phyloP scores from a whole-genome alignment of 2,329 filamentous ascomycete genomes.

The Clonostachys rosea region DNA sequence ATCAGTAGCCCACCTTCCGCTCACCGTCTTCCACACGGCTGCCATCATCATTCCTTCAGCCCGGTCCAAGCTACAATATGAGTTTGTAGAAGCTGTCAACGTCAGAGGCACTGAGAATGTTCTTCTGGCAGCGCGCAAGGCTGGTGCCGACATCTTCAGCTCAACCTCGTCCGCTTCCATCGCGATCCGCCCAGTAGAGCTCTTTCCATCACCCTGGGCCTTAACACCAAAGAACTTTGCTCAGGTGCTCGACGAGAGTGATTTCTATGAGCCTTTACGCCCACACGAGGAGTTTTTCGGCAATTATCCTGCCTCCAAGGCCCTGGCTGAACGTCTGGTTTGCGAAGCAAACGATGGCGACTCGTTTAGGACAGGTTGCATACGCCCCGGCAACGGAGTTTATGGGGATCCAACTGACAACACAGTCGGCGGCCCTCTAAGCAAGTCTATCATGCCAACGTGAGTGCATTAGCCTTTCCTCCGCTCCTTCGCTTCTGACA shows the following conservation, averaged over 20 bases:
- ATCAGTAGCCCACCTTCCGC: conserved; percentile 31
- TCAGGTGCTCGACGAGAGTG: conserved; percentile 40
- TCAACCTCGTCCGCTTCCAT: conserved; percentile 45
- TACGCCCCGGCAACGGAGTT: conserved; percentile 48
- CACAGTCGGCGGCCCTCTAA: no score
- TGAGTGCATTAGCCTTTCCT: no score
- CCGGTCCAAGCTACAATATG: conserved; percentile 36
- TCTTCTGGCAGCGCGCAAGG: conserved; percentile 35
- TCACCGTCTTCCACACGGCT: conserved; percentile 55
- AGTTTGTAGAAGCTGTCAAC: conserved; percentile 41
- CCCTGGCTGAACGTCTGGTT: conserved; percentile 44
- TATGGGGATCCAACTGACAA: conserved; percentile 31
- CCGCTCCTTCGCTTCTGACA: conserved; percentile 23
- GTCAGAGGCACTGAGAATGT: conserved; percentile 43
- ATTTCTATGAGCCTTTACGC: conserved; percentile 32
- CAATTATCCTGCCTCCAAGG: conserved; percentile 47
- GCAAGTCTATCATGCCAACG: no score
- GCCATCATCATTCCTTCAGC: conserved; percentile 48
- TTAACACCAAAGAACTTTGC: conserved; percentile 27
- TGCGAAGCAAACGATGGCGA: conserved; percentile 30
- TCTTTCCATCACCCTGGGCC: conserved; percentile 22
- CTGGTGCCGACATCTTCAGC: conserved; percentile 44
- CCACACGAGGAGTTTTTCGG: conserved; percentile 35
- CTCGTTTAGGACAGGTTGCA: conserved; percentile 43
- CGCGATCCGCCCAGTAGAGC: no score